These are phyloP conservation scores for Candida odintsovae DNA, from an alignment of 805 yeast genomes.

Conservation along the genomic window DNA sequence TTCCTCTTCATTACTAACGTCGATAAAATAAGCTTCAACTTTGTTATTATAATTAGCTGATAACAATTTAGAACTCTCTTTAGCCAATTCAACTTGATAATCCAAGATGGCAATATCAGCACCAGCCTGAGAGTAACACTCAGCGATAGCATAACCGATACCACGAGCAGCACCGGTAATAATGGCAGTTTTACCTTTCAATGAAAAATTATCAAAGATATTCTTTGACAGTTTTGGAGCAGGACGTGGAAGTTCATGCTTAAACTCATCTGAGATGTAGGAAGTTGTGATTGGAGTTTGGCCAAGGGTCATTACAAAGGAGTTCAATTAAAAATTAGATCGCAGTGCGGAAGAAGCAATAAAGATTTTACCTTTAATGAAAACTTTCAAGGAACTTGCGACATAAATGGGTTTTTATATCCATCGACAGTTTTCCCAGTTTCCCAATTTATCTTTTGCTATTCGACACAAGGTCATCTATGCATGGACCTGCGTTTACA, in stretches of 20 bases:
- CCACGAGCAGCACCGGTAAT: slow-evolving; percentile 86
- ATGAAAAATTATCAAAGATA: slow-evolving; percentile 65
- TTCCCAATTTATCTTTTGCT: not conserved
- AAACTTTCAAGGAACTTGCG: no score
- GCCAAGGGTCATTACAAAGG: slow-evolving; percentile 2
- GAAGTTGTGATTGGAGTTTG: slow-evolving; percentile 7
- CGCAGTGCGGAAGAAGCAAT: no score
- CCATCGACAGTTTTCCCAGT: no score
- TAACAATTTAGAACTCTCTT: slow-evolving; percentile 51
- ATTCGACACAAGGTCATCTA: slow-evolving; percentile 7
- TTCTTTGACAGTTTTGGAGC: slow-evolving; percentile 45
- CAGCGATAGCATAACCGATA: slow-evolving; percentile 77
- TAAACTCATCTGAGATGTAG: slow-evolving; percentile 20
- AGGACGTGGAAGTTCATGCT: slow-evolving; percentile 42
- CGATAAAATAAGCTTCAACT: slow-evolving; percentile 45
- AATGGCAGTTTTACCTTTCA: slow-evolving; percentile 78
- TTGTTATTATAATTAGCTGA: slow-evolving; percentile 53
- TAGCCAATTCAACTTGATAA: slow-evolving; percentile 32
- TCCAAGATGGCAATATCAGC: slow-evolving; percentile 60
- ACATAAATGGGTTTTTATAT: not conserved
- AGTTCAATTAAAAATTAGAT: no score
- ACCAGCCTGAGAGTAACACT: slow-evolving; percentile 81
- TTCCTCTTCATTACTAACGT: slow-evolving; percentile 22
- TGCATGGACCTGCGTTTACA: slow-evolving; percentile 2
- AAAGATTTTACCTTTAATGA: no score